Evolutionary conservation across 176 grass and related monocot species (phyloP).

Genomic region (Lolium rigidum): DNA sequence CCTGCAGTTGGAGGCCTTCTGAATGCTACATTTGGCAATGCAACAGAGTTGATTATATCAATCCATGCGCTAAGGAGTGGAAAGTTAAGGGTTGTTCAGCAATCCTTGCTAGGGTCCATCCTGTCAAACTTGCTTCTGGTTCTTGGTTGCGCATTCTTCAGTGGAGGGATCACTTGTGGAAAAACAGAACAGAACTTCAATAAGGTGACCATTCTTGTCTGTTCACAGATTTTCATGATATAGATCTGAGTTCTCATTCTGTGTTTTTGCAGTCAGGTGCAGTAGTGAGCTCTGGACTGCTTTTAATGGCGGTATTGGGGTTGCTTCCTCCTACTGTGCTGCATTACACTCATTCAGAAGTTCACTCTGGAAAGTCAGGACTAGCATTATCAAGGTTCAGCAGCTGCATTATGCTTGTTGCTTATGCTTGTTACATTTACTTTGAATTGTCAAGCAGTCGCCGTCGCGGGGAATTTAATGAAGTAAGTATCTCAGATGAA

Average conservation of each 20-base stretch:
- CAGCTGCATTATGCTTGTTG: constrained; percentile 83
- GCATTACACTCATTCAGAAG: constrained; percentile 72
- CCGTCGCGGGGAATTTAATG: constrained; percentile 27
- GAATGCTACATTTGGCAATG: constrained; percentile 85
- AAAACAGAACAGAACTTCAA: constrained; percentile 65
- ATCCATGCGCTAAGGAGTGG: constrained; percentile 67
- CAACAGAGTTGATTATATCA: constrained; percentile 86
- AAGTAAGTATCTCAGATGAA: constrained; percentile 38
- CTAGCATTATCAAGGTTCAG: constrained; percentile 84
- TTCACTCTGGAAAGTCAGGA: constrained; percentile 71
- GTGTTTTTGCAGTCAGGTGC: constrained; percentile 55
- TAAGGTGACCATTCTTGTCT: constrained; percentile 55
- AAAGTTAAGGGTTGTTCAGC: constrained; percentile 70
- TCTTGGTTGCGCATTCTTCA: constrained; percentile 73
- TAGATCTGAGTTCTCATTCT: not conserved
- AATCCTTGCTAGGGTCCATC: constrained; percentile 80
- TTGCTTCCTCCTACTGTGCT: constrained; percentile 70
- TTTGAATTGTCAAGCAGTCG: constrained; percentile 57
- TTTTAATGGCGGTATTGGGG: constrained; percentile 80
- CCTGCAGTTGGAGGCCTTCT: constrained; percentile 66
- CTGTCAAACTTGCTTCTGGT: constrained; percentile 82
- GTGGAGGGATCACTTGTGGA: constrained; percentile 59
- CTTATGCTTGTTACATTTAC: constrained; percentile 72
- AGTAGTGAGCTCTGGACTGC: constrained; percentile 76
- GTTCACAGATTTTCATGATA: not conserved